A percentile compares a stretch with the other conserved stretches of the same genome.
Conservation (phyloP, 805 yeast species). For the Komagataella phaffii region DNA sequence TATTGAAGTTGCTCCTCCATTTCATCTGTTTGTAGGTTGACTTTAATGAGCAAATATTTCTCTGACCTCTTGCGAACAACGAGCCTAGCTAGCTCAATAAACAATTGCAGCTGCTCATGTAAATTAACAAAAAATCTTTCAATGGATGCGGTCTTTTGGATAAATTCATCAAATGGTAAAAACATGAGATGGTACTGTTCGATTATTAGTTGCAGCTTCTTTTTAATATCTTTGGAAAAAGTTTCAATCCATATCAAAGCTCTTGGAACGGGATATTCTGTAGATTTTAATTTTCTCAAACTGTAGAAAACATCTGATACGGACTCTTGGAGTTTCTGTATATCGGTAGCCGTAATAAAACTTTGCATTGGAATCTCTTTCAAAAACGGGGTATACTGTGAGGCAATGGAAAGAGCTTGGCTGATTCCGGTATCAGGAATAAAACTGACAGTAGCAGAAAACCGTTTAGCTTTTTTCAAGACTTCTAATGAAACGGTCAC, state of each 20-base stretch:
- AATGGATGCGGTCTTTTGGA: constrained; percentile 14
- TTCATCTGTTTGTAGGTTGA: constrained; percentile 28
- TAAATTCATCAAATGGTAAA: constrained; percentile 26
- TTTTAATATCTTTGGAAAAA: constrained; percentile 41
- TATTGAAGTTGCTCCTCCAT: constrained; percentile 29
- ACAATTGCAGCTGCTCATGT: constrained; percentile 51
- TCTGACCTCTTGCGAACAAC: constrained; percentile 61
- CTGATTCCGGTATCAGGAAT: constrained; percentile 57
- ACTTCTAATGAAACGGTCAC: constrained; percentile 45
- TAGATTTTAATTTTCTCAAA: constrained; percentile 45
- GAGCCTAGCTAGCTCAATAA: constrained; percentile 59
- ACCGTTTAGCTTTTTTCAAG: constrained; percentile 59
- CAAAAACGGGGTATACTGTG: constrained; percentile 47
- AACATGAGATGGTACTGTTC: constrained; percentile 27
- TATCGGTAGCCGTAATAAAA: constrained; percentile 30
- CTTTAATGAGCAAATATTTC: constrained; percentile 49
- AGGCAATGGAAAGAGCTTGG: constrained; percentile 36
- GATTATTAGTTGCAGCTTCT: constrained; percentile 26
- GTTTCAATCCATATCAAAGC: constrained; percentile 56
- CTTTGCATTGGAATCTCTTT: constrained; percentile 60
- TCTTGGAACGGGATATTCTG: constrained; percentile 50
- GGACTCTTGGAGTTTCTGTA: constrained; percentile 30
- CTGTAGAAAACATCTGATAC: constrained; percentile 40
- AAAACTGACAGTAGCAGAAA: constrained; percentile 65
- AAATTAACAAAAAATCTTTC: constrained; percentile 28